phyloP scores from a whole-genome alignment of 2,329 filamentous ascomycete species.

The Chalaropsis ovoidea region DNA sequence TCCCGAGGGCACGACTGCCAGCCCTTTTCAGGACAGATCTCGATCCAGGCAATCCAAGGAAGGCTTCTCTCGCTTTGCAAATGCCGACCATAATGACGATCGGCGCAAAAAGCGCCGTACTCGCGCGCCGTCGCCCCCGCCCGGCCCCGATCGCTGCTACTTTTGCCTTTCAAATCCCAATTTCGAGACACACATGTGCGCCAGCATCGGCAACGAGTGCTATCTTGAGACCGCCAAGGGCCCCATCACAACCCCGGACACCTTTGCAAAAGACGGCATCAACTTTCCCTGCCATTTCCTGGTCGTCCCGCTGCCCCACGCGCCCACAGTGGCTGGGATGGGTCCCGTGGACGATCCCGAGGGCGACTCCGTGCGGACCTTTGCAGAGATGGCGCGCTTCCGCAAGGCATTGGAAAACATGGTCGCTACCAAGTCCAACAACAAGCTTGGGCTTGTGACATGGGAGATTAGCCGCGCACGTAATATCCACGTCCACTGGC shows the following conservation, averaged over 20 bases:
- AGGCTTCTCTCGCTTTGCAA: constrained; percentile 22
- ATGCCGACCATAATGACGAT: constrained; percentile 37
- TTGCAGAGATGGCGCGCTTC: constrained; percentile 74
- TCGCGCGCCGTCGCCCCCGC: constrained; percentile 44
- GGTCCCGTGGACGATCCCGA: constrained; percentile 43
- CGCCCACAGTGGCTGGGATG: constrained; percentile 62
- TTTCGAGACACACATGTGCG: constrained; percentile 76
- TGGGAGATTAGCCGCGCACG: constrained; percentile 80
- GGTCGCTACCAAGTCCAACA: constrained; percentile 47
- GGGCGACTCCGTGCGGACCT: constrained; percentile 50
- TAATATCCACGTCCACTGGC: constrained; percentile 89
- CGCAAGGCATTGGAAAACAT: constrained; percentile 67
- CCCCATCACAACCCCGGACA: constrained; percentile 61
- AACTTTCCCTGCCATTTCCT: constrained; percentile 76
- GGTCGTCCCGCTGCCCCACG: constrained; percentile 79
- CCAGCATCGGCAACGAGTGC: constrained; percentile 74
- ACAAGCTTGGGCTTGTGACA: constrained; percentile 68
- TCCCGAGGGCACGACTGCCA: constrained; percentile 62
- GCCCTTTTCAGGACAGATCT: constrained; percentile 47
- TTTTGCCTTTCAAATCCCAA: constrained; percentile 88
- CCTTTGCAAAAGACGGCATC: constrained; percentile 55
- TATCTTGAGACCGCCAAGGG: constrained; percentile 92
- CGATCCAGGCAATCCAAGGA: constrained; percentile 27
- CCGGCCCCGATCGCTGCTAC: constrained; percentile 73
- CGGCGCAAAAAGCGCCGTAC: constrained; percentile 40